Evolutionary conservation across 164 flowering plant species (phyloP).

Genomic region (Aristolochia californica): DNA sequence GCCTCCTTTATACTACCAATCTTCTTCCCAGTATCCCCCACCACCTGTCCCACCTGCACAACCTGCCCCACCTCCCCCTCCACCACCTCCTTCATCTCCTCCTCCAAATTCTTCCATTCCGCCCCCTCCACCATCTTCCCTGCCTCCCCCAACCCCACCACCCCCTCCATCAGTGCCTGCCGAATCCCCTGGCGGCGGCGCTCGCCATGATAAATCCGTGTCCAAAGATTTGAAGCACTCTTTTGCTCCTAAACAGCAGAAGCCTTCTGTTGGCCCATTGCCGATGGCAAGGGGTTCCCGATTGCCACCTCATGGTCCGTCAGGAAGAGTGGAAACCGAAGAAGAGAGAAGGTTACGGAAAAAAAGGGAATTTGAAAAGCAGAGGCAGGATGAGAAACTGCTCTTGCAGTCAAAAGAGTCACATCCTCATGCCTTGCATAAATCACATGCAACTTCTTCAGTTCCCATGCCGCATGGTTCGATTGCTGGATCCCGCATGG

Average conservation of each 20-base stretch:
- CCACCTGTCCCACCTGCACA: constrained; percentile 21
- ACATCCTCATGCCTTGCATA: constrained; percentile 48
- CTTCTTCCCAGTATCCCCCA: constrained; percentile 26
- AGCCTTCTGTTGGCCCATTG: constrained; percentile 15
- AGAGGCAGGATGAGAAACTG: constrained; percentile 67
- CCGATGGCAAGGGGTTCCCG: constrained; percentile 16
- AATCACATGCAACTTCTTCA: constrained; percentile 43
- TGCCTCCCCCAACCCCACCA: constrained; percentile 31
- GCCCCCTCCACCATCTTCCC: constrained; percentile 39
- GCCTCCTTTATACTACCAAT: constrained; percentile 33
- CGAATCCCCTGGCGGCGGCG: constrained; percentile 14
- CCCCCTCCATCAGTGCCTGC: constrained; percentile 37
- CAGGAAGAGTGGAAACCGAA: constrained; percentile 75
- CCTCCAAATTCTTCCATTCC: constrained; percentile 49
- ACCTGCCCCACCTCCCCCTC: constrained; percentile 15
- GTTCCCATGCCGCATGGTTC: constrained; percentile 56
- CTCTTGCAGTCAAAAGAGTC: constrained; percentile 58
- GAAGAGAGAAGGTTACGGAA: constrained; percentile 83
- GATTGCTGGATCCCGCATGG: constrained; percentile 56
- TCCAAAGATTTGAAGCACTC: constrained; percentile 10
- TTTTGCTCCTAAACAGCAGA: constrained; percentile 25
- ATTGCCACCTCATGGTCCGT: constrained; percentile 22
- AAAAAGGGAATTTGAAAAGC: constrained; percentile 84
- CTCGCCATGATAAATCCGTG: constrained; percentile 14
- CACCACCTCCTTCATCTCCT: constrained; percentile 46